These are phyloP conservation scores for Tricharina praecox DNA, from an alignment of 495 filamentous ascomycete species.

Conservation along the genomic window DNA sequence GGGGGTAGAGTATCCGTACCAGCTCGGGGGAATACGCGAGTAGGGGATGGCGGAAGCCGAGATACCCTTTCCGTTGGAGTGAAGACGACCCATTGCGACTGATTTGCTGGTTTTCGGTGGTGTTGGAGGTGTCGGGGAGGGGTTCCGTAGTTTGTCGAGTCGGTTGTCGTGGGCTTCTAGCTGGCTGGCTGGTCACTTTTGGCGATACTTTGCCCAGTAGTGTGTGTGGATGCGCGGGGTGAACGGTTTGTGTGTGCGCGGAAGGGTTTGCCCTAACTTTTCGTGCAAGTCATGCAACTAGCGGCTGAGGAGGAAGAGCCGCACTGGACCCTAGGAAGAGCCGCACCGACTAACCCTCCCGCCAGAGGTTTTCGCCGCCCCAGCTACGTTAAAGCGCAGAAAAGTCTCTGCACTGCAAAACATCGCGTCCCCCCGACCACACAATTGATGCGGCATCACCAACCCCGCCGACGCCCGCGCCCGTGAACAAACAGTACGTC, in stretches of 20 bases:
- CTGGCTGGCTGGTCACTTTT: neutral
- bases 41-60: slow-evolving; percentile 86
- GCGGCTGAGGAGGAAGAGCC: too few relatives aligned
- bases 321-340: neutral
- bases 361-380: neutral
- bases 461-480: too few relatives aligned
- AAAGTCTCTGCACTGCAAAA: too few relatives aligned
- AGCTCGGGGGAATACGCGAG: slow-evolving; percentile 75
- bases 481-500: neutral
- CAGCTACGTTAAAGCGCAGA: too few relatives aligned
- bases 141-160: neutral
- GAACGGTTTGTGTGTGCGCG: neutral
- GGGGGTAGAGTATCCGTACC: too few relatives aligned
- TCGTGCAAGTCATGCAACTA: too few relatives aligned
- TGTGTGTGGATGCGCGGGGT: neutral
- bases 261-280: too few relatives aligned
- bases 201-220: neutral
- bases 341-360: neutral
- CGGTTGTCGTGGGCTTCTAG: neutral
- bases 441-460: too few relatives aligned
- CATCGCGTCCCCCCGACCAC: too few relatives aligned
- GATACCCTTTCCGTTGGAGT: slow-evolving; percentile 99
- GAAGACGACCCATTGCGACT: slow-evolving; percentile 85
- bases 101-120: too few relatives aligned
- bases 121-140: too few relatives aligned